Percentiles rank a stretch among this genome's conserved stretches.
phyloP scores from a whole-genome alignment of 2,329 filamentous ascomycete species.

The Fusarium protoensiforme region DNA sequence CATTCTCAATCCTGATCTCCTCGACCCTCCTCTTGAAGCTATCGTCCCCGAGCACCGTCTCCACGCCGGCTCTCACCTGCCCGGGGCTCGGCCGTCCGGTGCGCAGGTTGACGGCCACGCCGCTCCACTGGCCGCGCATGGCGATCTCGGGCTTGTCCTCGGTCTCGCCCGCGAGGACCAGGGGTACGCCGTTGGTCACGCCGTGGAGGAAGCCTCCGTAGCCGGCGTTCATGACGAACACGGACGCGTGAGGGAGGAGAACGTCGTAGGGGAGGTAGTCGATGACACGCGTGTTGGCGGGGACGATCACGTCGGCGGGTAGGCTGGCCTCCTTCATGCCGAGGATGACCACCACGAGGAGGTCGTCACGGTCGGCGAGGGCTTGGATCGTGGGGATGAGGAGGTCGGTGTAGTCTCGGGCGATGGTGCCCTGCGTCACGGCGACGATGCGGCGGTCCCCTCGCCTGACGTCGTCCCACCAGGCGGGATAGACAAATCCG shows the following conservation, averaged over 20 bases:
- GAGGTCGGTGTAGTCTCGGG: slow-evolving; percentile 52
- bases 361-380: slow-evolving; percentile 53
- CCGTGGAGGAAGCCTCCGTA: slow-evolving; percentile 60
- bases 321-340: slow-evolving; percentile 41
- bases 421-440: slow-evolving; percentile 61
- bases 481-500: slow-evolving; percentile 51
- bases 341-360: slow-evolving; percentile 48
- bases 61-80: slow-evolving; percentile 45
- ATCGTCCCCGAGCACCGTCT: slow-evolving; percentile 44
- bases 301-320: slow-evolving; percentile 43
- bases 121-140: slow-evolving; percentile 54
- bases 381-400: slow-evolving; percentile 57
- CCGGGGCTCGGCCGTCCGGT: slow-evolving; percentile 47
- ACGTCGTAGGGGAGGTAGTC: slow-evolving; percentile 62
- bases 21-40: slow-evolving; percentile 46
- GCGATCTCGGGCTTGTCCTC: slow-evolving; percentile 57
- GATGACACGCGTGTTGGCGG: slow-evolving; percentile 55
- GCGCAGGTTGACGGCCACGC: slow-evolving; percentile 57
- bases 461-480: slow-evolving; percentile 56
- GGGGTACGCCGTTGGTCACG: slow-evolving; percentile 57
- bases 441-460: slow-evolving; percentile 54
- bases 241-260: slow-evolving; percentile 55
- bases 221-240: slow-evolving; percentile 61
- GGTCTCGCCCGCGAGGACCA: slow-evolving; percentile 56
- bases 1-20: slow-evolving; percentile 48